Base-by-base conservation (phyloP, 140 eudicot genomes). In the Stevia rebaudiana region DNA sequence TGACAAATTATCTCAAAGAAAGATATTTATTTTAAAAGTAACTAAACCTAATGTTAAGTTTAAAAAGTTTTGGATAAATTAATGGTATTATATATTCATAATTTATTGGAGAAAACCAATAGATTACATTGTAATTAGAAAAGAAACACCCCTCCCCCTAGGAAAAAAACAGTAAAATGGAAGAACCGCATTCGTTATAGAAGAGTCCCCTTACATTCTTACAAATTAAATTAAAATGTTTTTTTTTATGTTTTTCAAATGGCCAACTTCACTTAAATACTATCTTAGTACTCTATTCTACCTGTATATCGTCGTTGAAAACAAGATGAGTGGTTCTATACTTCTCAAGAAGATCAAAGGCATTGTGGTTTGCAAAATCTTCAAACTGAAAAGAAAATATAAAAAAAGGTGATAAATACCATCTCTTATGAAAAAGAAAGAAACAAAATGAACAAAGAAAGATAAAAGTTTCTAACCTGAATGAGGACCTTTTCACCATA, bases 291-390 rank as follows among this genome's bases (percentile, higher is more conserved):
- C 47, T 54, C 47, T 51, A 47, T 23, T 15, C 15, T 72, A 89
- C 97, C 97, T 90, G 97, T 23, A 90, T 90, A 71, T 90, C 97
- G 54, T 90, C 97, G 24, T 90, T 90, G 71, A 90, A 90, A 41
- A 90, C 97, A 70, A 90, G 95, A 78, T 90, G 97, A 16, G 89
- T 86, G 43, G 89, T 72, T 70, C 97, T 82, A 65, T 90, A 90
- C 49, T 86, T 86, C 11, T 79, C 94, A 55, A 89, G 97, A 50
- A 89, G 94, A 78, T 89, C 97, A 55, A 86, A 86, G 17, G 95
- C 97, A 17, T 86, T 89, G 77, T 86, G 97, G 82, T 89, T 89
- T 54, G 97, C 97, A 79, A 89, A 89, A 78, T 89, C 97, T 77
- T 89, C 97, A 68, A 89, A 89, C 97, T 89, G 84, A 75, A 73